A percentile compares a stretch with the other conserved stretches of the same genome.
Conservation (phyloP, 208 protist species). For the Acanthamoeba sp. region DNA sequence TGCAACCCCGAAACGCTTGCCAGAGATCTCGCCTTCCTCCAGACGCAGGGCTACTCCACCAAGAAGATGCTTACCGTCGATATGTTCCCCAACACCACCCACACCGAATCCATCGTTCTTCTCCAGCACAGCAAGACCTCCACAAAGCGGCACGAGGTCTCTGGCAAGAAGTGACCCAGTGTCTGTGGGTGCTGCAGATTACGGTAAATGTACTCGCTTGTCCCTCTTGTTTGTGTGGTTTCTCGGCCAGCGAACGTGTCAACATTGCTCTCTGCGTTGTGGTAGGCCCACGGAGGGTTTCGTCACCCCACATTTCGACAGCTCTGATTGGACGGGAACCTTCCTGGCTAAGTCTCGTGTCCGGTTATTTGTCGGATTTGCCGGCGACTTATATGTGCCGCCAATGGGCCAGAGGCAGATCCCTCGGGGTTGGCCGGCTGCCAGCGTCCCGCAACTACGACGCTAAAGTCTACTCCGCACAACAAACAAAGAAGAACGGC, state of each 20-base stretch:
- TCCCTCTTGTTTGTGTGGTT: no score
- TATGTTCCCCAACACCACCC: conserved; percentile 70
- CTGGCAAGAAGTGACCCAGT: no score
- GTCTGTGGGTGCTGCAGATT: no score
- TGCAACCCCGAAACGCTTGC: conserved; percentile 53
- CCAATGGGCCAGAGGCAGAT: not conserved
- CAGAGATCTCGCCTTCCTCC: not conserved
- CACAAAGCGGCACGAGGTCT: no score
- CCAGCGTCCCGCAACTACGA: no score
- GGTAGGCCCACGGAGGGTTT: not conserved
- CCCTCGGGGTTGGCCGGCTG: not conserved
- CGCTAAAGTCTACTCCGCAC: no score
- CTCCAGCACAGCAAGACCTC: not conserved
- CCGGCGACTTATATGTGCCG: no score
- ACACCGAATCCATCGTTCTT: conserved; percentile 39
- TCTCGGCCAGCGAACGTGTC: no score
- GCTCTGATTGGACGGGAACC: not conserved
- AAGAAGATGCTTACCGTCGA: conserved; percentile 28
- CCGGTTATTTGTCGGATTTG: no score
- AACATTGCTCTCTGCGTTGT: not conserved
- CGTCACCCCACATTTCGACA: not conserved
- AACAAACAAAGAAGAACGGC: no score
- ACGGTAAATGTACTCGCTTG: no score
- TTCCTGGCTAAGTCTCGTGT: not conserved
- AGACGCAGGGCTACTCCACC: not conserved